Conservation (phyloP, 208 protist species). For the Balamuthia mandrillaris region DNA sequence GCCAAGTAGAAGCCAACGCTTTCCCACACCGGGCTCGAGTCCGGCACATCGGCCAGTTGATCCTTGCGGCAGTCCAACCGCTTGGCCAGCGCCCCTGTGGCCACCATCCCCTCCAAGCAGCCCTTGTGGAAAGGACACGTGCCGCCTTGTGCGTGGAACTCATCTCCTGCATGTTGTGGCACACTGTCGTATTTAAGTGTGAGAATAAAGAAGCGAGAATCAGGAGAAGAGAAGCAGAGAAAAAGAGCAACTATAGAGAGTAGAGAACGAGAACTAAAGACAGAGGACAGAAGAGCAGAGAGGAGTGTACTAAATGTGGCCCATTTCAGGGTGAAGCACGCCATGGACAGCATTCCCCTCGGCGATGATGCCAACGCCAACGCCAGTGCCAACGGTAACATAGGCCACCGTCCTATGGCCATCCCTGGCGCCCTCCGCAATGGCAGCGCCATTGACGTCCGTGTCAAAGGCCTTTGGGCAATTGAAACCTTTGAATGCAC, state of each 20-base stretch:
- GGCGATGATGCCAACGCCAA: slow-evolving; percentile 67
- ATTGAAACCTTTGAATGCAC: slow-evolving; percentile 29
- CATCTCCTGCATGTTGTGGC: slow-evolving; percentile 28
- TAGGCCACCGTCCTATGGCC: slow-evolving; percentile 55
- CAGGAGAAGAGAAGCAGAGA: not conserved
- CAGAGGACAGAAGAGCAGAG: not conserved
- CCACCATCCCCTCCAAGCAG: slow-evolving; percentile 72
- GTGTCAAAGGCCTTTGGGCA: slow-evolving; percentile 64
- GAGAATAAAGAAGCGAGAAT: not conserved
- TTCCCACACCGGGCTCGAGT: slow-evolving; percentile 65
- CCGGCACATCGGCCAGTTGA: slow-evolving; percentile 46
- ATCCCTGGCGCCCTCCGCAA: slow-evolving; percentile 46
- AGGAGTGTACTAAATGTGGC: slow-evolving; percentile 55
- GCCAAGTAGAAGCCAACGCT: slow-evolving; percentile 64
- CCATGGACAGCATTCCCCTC: slow-evolving; percentile 66
- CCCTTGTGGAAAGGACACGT: slow-evolving; percentile 70
- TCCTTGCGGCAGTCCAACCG: slow-evolving; percentile 24
- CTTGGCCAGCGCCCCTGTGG: slow-evolving; percentile 56
- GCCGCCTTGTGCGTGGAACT: slow-evolving; percentile 62
- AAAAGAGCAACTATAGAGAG: not conserved
- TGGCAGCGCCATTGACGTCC: slow-evolving; percentile 71
- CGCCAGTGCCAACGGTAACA: slow-evolving; percentile 75
- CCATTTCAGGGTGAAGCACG: slow-evolving; percentile 71
- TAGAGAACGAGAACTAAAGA: not conserved
- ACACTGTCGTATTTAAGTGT: not conserved